These are phyloP conservation scores for Akanthomyces lecanii DNA, from an alignment of 2,329 filamentous ascomycete genomes.

Conservation along the genomic window DNA sequence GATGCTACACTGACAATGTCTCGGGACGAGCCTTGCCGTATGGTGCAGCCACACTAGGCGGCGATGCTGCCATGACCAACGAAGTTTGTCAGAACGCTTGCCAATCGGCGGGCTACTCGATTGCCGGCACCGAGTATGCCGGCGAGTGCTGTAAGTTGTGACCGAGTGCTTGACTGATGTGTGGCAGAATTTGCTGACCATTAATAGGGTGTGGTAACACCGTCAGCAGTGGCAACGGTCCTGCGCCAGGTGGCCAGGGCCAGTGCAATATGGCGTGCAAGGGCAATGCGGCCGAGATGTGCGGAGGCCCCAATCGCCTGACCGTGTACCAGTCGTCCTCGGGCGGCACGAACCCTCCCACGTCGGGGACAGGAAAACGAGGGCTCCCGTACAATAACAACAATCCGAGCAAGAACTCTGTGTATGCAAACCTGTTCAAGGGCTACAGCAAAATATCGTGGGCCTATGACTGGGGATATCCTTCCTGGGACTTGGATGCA, in stretches of 20 bases:
- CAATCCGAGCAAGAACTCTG: conserved; percentile 1
- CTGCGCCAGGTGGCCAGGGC: background rate
- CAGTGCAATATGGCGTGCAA: conserved; percentile 3
- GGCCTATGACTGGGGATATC: conserved; percentile 1
- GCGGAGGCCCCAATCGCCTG: background rate
- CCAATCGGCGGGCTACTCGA: background rate
- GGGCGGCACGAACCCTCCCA: background rate
- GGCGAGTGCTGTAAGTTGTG: conserved; percentile 3
- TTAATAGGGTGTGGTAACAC: background rate
- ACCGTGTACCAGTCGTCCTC: background rate
- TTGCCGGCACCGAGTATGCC: conserved; percentile 1
- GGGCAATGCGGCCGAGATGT: background rate
- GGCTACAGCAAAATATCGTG: background rate
- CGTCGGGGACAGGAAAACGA: background rate
- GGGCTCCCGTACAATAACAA: conserved; percentile 1
- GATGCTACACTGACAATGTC: conserved; percentile 7
- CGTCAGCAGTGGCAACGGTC: background rate
- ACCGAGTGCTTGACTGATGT: background rate
- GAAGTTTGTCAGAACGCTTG: background rate
- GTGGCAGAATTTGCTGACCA: background rate
- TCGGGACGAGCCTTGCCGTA: background rate
- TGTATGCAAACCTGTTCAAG: conserved; percentile 5
- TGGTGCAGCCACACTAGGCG: background rate
- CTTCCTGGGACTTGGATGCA: conserved; percentile 1
- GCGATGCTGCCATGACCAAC: background rate